Percentiles rank a stretch among this genome's conserved stretches.
phyloP scores from a whole-genome alignment of 225 moss, liverwort and hornwort species.

The Anthoceros angustus region DNA sequence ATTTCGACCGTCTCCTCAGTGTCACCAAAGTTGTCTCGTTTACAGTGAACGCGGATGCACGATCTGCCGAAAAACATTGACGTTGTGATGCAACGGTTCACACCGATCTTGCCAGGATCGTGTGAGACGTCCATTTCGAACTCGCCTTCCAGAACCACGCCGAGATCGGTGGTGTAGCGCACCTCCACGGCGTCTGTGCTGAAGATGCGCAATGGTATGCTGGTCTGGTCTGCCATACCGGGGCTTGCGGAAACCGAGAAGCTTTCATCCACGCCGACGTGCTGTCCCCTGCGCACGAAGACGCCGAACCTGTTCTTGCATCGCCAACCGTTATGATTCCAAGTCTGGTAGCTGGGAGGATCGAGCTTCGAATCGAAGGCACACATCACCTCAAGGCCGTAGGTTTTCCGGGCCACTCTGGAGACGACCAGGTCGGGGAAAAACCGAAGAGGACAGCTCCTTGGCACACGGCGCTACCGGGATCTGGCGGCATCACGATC shows the following conservation, averaged over 20 bases:
- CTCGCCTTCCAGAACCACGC: slow-evolving; percentile 6
- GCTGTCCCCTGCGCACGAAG: no score
- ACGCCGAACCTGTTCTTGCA: not conserved
- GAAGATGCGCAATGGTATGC: not conserved
- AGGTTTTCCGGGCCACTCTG: not conserved
- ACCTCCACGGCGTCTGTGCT: not conserved
- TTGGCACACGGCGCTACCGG: not conserved
- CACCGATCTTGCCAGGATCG: not conserved
- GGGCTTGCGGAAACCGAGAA: not conserved
- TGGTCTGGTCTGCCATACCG: not conserved
- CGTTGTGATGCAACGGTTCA: not conserved
- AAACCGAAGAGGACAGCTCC: not conserved
- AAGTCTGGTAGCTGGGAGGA: no score
- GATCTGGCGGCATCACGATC: not conserved
- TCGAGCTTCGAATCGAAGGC: not conserved
- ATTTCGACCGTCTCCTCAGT: no score
- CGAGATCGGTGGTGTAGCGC: slow-evolving; percentile 5
- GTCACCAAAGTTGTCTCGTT: no score
- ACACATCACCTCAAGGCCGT: not conserved
- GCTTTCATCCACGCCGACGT: slow-evolving; percentile 8
- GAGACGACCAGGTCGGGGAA: not conserved
- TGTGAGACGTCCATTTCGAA: not conserved
- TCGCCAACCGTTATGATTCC: no score
- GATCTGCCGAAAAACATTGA: slow-evolving; percentile 24
- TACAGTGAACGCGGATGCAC: no score